phyloP scores from a whole-genome alignment of 1,284 basidiomycete species.

The Moesziomyces sp. region DNA sequence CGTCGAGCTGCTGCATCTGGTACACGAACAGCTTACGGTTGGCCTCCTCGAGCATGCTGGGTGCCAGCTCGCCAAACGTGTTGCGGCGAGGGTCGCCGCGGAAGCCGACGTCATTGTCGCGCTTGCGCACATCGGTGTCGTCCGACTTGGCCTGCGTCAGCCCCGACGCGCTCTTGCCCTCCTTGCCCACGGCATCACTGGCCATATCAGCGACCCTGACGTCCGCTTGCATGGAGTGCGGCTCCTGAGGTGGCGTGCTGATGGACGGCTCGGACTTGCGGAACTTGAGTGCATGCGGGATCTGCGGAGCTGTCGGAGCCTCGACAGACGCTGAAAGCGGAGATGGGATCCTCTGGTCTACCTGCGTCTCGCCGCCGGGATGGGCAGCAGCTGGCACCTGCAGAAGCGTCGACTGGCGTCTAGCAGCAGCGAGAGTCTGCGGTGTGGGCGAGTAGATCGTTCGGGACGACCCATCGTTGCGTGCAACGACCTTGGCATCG shows the following conservation, averaged over 20 bases:
- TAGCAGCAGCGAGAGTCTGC: conserved; percentile 36
- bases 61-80: conserved; percentile 28
- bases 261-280: conserved; percentile 16
- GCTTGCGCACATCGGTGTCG: conserved; percentile 22
- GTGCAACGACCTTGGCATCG: conserved; percentile 19
- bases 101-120: conserved; percentile 16
- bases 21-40: conserved; percentile 35
- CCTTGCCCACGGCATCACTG: not conserved
- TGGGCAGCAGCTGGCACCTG: conserved; percentile 9
- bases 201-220: no score
- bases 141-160: conserved; percentile 37
- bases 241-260: conserved; percentile 8
- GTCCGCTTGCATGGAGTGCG: not conserved
- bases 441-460: conserved; percentile 53
- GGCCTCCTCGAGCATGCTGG: conserved; percentile 38
- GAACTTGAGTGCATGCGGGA: conserved; percentile 32
- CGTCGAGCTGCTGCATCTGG: conserved; percentile 37
- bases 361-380: not conserved
- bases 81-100: conserved; percentile 29
- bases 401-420: conserved; percentile 18
- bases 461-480: conserved; percentile 37
- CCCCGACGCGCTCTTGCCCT: conserved; percentile 15
- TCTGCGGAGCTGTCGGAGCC: conserved; percentile 28
- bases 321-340: conserved; percentile 25
- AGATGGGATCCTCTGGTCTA: conserved; percentile 19